Evolutionary conservation across 2,329 filamentous ascomycete species (phyloP).

Genomic region (Botrytis byssoidea): DNA sequence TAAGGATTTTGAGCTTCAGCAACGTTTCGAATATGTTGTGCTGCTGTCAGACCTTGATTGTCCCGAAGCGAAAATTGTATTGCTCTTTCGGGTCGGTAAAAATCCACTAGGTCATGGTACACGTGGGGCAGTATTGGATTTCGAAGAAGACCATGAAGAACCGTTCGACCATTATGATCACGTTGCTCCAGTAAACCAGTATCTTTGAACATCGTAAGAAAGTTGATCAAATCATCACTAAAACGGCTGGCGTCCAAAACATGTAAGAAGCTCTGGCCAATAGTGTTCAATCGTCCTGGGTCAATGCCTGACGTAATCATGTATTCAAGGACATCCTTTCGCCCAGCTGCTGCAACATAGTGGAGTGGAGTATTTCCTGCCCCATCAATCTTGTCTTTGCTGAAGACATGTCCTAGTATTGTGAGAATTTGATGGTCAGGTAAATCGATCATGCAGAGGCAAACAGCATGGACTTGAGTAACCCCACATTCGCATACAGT

Average conservation of each 20-base stretch:
- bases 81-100: conserved; percentile 8
- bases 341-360: conserved; percentile 19
- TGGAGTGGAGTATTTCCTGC: conserved; percentile 18
- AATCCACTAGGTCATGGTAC: conserved; percentile 13
- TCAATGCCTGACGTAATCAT: conserved; percentile 14
- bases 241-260: conserved; percentile 19
- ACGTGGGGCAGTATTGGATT: conserved; percentile 12
- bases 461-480: conserved; percentile 16
- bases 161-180: conserved; percentile 19
- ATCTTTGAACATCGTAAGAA: conserved; percentile 14
- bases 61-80: conserved; percentile 18
- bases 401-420: not conserved
- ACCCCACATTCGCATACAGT: conserved; percentile 15
- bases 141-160: conserved; percentile 17
- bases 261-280: conserved; percentile 19
- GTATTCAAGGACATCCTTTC: conserved; percentile 14
- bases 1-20: conserved; percentile 13
- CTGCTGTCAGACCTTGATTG: conserved; percentile 16
- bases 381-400: conserved; percentile 12
- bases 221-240: conserved; percentile 19
- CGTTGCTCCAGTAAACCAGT: conserved; percentile 17
- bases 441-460: conserved; percentile 16
- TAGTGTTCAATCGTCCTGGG: not conserved
- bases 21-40: conserved; percentile 16
- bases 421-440: conserved; percentile 11